Conservation (phyloP, 164 flowering plant genomes). For the Amborella trichopoda region DNA sequence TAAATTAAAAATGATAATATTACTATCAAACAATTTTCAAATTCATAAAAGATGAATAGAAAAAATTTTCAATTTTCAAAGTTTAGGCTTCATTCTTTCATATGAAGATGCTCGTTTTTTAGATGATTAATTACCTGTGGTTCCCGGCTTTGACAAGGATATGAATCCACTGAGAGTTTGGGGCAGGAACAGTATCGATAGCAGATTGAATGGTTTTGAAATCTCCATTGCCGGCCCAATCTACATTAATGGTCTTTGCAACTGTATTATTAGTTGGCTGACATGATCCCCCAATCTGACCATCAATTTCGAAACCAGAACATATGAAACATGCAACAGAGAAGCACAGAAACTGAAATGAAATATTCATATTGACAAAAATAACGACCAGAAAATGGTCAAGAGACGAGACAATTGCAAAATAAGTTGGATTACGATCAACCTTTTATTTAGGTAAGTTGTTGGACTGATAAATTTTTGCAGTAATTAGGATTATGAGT, state of each 20-base stretch:
- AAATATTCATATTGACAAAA: too few species aligned
- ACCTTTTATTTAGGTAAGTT: too few species aligned
- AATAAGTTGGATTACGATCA: too few species aligned
- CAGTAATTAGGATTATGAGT: too few species aligned
- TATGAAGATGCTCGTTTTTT: not conserved
- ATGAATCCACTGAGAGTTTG: conserved; percentile 61
- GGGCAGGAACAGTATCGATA: conserved; percentile 58
- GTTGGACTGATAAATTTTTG: too few species aligned
- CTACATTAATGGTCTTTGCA: conserved; percentile 64
- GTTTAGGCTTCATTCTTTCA: not conserved
- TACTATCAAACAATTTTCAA: not conserved
- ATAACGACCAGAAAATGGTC: too few species aligned
- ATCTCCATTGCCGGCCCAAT: conserved; percentile 58
- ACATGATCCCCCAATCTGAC: too few species aligned
- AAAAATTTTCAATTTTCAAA: not conserved
- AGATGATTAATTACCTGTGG: conserved; percentile 32
- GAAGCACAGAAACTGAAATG: too few species aligned
- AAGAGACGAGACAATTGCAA: too few species aligned
- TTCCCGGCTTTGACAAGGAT: conserved; percentile 70
- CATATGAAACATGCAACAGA: too few species aligned
- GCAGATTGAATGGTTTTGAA: conserved; percentile 70
- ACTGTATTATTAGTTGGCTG: too few species aligned
- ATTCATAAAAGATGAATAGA: not conserved
- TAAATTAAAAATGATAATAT: not conserved
- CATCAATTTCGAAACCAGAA: too few species aligned